These are phyloP conservation scores for Gracilaria domingensis DNA, from an alignment of 23 red algal genomes.

Conservation along the genomic window DNA sequence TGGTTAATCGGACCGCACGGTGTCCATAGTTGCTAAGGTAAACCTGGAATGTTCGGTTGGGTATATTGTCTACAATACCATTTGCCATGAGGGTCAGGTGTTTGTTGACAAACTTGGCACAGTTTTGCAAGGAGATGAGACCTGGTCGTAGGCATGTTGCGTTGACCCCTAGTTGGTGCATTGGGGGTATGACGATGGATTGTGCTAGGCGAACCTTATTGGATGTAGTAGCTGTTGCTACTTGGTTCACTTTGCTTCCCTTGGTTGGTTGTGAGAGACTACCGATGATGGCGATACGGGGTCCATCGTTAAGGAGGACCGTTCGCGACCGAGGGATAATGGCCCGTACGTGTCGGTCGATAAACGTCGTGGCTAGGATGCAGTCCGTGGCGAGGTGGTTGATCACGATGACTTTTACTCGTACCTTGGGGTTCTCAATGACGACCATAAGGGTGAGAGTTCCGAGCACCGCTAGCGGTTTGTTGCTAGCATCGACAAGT, in stretches of 20 bases:
- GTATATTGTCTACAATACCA: neutral
- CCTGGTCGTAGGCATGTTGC: neutral
- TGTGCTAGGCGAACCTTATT: neutral
- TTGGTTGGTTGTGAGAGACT: neutral
- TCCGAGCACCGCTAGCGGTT: neutral
- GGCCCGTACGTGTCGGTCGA: conserved; percentile 14
- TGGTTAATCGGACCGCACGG: neutral
- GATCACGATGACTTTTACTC: neutral
- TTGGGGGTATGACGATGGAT: neutral
- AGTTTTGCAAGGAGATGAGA: neutral
- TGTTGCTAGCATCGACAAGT: conserved; percentile 22
- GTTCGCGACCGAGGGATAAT: neutral
- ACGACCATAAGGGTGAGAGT: neutral
- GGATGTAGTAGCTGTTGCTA: neutral
- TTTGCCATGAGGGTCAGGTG: neutral
- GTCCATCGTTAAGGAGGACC: neutral
- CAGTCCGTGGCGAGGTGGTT: neutral
- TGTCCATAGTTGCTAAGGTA: neutral
- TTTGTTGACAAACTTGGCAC: neutral
- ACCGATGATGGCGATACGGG: conserved; percentile 7
- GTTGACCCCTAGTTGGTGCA: neutral
- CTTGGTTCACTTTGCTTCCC: neutral
- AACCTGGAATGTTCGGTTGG: neutral
- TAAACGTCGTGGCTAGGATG: conserved; percentile 20
- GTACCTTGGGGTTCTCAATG: neutral